Percentiles rank a stretch among this genome's conserved stretches.
phyloP scores from a whole-genome alignment of 352 stramenopile genomes.

The Phytophthora syringae region DNA sequence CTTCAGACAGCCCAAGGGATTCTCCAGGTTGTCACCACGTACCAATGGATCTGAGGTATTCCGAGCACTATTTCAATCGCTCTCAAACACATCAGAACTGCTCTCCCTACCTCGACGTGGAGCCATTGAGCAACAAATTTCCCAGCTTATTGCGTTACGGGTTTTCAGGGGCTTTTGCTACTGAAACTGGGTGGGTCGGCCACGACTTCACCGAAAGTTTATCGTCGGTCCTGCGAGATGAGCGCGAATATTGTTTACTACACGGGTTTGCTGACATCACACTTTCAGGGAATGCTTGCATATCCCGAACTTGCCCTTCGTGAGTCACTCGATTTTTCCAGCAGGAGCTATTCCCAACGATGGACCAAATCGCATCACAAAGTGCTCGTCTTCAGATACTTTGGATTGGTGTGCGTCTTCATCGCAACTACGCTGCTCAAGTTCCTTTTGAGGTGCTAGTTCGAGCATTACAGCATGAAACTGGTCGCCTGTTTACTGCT shows the following conservation, averaged over 20 bases:
- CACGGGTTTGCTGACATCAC: slow-evolving; percentile 55
- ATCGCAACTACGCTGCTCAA: slow-evolving; percentile 35
- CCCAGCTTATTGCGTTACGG: slow-evolving; percentile 70
- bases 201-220: slow-evolving; percentile 32
- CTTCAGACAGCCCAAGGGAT: slow-evolving; percentile 40
- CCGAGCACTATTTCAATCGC: slow-evolving; percentile 56
- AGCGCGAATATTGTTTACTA: slow-evolving; percentile 56
- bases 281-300: slow-evolving; percentile 56
- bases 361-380: slow-evolving; percentile 54
- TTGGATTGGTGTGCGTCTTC: slow-evolving; percentile 58
- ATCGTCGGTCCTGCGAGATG: slow-evolving; percentile 38
- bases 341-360: slow-evolving; percentile 54
- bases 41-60: slow-evolving; percentile 53
- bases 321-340: slow-evolving; percentile 74
- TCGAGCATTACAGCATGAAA: slow-evolving; percentile 53
- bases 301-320: slow-evolving; percentile 44
- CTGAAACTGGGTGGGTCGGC: slow-evolving; percentile 44
- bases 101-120: slow-evolving; percentile 2
- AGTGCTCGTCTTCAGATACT: slow-evolving; percentile 64
- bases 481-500: slow-evolving; percentile 26
- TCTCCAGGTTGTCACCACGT: slow-evolving; percentile 43
- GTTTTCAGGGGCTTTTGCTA: slow-evolving; percentile 58
- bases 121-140: slow-evolving; percentile 44
- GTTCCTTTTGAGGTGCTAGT: slow-evolving; percentile 45
- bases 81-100: slow-evolving; percentile 27